Percentiles rank a stretch among this genome's conserved stretches.
These are phyloP conservation scores for Fusarium newnesense DNA, from an alignment of 2,329 filamentous ascomycete genomes.

Conservation along the genomic window DNA sequence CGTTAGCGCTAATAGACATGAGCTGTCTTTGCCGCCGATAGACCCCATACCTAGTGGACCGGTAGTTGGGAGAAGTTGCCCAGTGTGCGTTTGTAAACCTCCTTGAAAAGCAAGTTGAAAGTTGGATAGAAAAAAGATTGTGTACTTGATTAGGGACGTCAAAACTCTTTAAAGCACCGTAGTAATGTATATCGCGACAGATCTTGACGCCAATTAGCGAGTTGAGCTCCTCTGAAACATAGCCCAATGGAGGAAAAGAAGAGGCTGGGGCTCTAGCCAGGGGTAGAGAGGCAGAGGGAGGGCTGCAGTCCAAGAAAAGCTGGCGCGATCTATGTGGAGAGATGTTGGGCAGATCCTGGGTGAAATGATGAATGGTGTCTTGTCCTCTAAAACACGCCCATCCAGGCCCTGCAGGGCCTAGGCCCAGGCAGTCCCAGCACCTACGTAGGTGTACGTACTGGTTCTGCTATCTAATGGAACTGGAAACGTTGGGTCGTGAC, in stretches of 20 bases:
- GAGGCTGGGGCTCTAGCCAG: slow-evolving; percentile 22
- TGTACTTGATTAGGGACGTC: neutral
- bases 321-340: slow-evolving; percentile 46
- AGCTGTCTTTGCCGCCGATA: slow-evolving; percentile 3
- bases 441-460: slow-evolving; percentile 5
- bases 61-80: slow-evolving; percentile 19
- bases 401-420: slow-evolving; percentile 38
- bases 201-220: neutral
- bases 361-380: slow-evolving; percentile 9
- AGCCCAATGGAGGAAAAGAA: neutral
- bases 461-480: neutral
- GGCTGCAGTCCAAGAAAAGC: slow-evolving; percentile 24
- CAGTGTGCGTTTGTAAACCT: slow-evolving; percentile 12
- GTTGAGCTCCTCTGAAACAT: neutral
- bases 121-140: neutral
- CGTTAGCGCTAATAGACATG: slow-evolving; percentile 21
- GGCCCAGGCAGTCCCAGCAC: slow-evolving; percentile 20
- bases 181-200: neutral
- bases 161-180: neutral
- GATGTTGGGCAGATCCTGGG: slow-evolving; percentile 38
- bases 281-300: slow-evolving; percentile 9
- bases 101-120: neutral
- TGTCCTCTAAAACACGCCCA: slow-evolving; percentile 7
- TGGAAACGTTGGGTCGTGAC: slow-evolving; percentile 17
- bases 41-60: slow-evolving; percentile 13